Evolutionary conservation across 257 asterid genomes (phyloP).

Genomic region (Capsicum chinense): DNA sequence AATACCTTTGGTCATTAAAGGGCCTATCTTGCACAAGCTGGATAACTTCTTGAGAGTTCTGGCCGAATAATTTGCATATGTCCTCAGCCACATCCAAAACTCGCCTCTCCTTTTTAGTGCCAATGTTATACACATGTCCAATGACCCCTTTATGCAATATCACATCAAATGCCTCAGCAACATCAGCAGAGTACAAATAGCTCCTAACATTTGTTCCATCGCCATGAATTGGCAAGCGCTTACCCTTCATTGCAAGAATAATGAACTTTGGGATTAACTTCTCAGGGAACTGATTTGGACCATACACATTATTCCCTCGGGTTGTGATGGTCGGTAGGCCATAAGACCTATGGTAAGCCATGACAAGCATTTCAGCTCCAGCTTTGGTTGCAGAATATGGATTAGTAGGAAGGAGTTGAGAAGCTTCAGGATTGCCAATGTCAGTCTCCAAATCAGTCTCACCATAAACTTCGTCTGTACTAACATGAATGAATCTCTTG

Average conservation of each 20-base stretch:
- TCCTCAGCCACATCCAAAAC: conserved; percentile 32
- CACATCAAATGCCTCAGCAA: conserved; percentile 35
- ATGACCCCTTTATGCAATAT: conserved; percentile 27
- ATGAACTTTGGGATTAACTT: conserved; percentile 36
- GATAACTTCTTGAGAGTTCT: conserved; percentile 22
- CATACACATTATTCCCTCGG: conserved; percentile 34
- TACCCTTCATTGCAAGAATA: conserved; percentile 30
- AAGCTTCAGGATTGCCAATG: conserved; percentile 32
- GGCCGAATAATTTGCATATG: conserved; percentile 27
- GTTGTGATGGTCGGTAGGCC: conserved; percentile 29
- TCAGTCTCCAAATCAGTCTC: conserved; percentile 26
- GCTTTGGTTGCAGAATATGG: conserved; percentile 28
- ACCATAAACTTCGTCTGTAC: conserved; percentile 31
- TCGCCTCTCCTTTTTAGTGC: conserved; percentile 33
- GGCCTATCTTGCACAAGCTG: conserved; percentile 31
- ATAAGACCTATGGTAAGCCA: conserved; percentile 31
- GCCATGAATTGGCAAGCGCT: conserved; percentile 31
- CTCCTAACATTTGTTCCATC: conserved; percentile 31
- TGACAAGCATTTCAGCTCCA: conserved; percentile 33
- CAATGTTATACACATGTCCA: conserved; percentile 34
- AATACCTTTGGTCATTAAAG: conserved; percentile 32
- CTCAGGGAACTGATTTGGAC: conserved; percentile 35
- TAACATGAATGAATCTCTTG: conserved; percentile 30
- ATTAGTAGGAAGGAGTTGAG: conserved; percentile 34
- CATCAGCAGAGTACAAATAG: conserved; percentile 29